Base-by-base conservation (phyloP, 208 protist species). In the Leishmania arabica region DNA sequence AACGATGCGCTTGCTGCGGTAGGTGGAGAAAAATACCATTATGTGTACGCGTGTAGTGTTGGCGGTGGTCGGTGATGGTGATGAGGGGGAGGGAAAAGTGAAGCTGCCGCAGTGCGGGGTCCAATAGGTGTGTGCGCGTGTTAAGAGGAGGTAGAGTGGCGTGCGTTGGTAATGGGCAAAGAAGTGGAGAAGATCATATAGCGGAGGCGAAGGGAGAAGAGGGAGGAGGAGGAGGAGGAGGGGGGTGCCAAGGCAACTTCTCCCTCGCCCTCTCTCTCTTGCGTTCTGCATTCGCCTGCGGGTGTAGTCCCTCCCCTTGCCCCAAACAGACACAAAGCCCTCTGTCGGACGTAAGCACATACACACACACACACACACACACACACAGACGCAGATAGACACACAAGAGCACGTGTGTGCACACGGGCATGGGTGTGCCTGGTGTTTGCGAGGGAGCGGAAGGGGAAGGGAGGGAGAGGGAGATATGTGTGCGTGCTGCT, bases 21-120 rank as follows among this genome's bases (percentile, higher is more conserved):
- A 98, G 40, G 95, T 94, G 51, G 89, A 95, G 68, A 98, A 88
- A 76, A 98, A 85, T 5, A 97, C 92, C 92, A 96, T 51, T 76
- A 21, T 31, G 53, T 62, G 58, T 27, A 62, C 70, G 7, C 56
- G 51, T 75, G 51, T 75, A 17, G 37, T 40, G 45, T 17, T 58
- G 51, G 8, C 51, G 3, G 70, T 15, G 70, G 21, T 56, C 5
- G 3, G 19, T 15, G 65, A 9, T 24, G 31, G 65, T n/a, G 65
- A 11, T 70, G 37, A 4, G 27, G 21, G 42, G 27, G 27, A 49
- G 27, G 17, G 72, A n/a, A 51, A 42, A 19, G 65, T n/a, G 19
- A 62, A 7, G 62, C 62, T 66, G 62, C 31, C 27, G 31, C 31
- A 37, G 69, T n/a, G 69, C 24, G 69, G 45, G 40, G 24, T 2